Evolutionary conservation across 768 basidiomycete species (phyloP).

Genomic region (Austroboletus eburneus): DNA sequence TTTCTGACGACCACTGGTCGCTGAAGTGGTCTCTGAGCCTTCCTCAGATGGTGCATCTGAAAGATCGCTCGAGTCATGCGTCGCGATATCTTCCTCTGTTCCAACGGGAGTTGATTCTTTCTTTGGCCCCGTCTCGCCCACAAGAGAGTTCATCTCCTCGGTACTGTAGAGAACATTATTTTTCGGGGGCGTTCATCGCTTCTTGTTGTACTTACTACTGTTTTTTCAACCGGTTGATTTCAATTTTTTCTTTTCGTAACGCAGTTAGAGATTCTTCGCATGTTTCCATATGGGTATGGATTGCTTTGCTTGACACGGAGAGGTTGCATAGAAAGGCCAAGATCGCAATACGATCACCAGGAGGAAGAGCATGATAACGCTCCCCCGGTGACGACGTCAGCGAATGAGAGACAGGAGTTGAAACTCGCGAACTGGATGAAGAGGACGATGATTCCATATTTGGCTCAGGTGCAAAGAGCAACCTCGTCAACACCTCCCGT

Average conservation of each 20-base stretch:
- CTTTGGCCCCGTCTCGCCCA: constrained; percentile 48
- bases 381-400: constrained; percentile 54
- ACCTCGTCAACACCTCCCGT: constrained; percentile 62
- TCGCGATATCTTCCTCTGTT: constrained; percentile 49
- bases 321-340: constrained; percentile 86
- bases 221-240: constrained; percentile 87
- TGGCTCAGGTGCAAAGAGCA: constrained; percentile 66
- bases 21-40: constrained; percentile 56
- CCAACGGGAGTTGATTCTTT: constrained; percentile 41
- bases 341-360: constrained; percentile 79
- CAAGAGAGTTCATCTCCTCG: constrained; percentile 70
- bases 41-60: constrained; percentile 67
- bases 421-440: constrained; percentile 44
- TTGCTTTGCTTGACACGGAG: constrained; percentile 84
- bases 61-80: constrained; percentile 67
- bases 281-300: constrained; percentile 85
- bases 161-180: constrained; percentile 38
- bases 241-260: constrained; percentile 91
- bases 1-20: constrained; percentile 38
- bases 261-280: constrained; percentile 90
- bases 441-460: constrained; percentile 38
- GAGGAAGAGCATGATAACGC: constrained; percentile 68
- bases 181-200: constrained; percentile 8
- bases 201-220: constrained; percentile 60
- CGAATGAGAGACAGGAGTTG: constrained; percentile 42